phyloP scores from a whole-genome alignment of 78 protist genomes.

The Cavenderia fasciculata region DNA sequence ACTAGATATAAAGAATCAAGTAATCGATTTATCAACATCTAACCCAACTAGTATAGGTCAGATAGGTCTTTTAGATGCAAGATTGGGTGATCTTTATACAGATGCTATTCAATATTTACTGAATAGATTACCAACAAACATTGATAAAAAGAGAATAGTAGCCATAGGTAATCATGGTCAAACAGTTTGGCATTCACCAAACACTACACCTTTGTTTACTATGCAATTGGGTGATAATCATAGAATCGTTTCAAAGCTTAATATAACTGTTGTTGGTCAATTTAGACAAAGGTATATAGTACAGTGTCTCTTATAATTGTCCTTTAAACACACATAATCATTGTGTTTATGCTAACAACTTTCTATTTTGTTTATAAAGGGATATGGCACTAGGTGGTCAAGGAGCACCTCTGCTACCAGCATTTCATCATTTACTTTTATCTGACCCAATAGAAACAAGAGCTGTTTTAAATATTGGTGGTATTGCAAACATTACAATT shows the following conservation, averaged over 20 bases:
- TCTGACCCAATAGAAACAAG: background rate
- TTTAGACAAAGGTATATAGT: too few relatives aligned
- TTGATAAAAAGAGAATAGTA: background rate
- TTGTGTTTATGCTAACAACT: too few relatives aligned
- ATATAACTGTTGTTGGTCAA: conserved; percentile 55
- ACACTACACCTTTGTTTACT: background rate
- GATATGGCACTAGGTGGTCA: conserved; percentile 74
- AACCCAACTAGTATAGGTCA: background rate
- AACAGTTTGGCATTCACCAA: conserved; percentile 53
- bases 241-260: conserved; percentile 18
- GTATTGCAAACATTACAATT: conserved; percentile 72
- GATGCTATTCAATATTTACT: too few relatives aligned
- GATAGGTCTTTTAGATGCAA: background rate
- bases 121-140: background rate
- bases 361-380: too few relatives aligned
- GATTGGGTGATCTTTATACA: background rate
- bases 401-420: conserved; percentile 77
- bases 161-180: conserved; percentile 79
- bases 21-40: conserved; percentile 2
- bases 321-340: too few relatives aligned
- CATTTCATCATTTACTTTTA: conserved; percentile 13
- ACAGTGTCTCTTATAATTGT: too few relatives aligned
- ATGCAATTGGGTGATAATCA: conserved; percentile 61
- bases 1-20: background rate
- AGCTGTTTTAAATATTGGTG: conserved; percentile 59